phyloP scores from a whole-genome alignment of 2,329 filamentous ascomycete species.

The Penicillium freii region DNA sequence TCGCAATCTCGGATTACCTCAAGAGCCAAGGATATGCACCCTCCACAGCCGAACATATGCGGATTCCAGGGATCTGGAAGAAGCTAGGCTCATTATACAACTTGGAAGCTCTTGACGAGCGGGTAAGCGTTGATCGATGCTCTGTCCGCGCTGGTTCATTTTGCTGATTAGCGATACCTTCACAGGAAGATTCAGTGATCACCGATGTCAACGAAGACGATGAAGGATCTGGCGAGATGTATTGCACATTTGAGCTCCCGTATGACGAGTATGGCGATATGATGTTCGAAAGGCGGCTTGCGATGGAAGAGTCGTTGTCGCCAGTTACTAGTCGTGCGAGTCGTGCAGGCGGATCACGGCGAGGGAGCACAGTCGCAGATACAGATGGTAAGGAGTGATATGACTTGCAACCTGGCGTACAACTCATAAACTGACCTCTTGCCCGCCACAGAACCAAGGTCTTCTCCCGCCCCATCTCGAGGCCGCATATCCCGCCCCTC shows the following conservation, averaged over 20 bases:
- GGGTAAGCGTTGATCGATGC: slow-evolving; percentile 54
- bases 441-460: slow-evolving; percentile 39
- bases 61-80: slow-evolving; percentile 86
- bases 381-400: slow-evolving; percentile 44
- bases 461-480: slow-evolving; percentile 44
- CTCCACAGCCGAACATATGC: slow-evolving; percentile 68
- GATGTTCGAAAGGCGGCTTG: slow-evolving; percentile 50
- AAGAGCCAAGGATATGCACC: slow-evolving; percentile 75
- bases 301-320: slow-evolving; percentile 44
- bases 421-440: slow-evolving; percentile 1
- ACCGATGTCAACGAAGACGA: slow-evolving; percentile 58
- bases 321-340: slow-evolving; percentile 34
- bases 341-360: slow-evolving; percentile 35
- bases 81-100: slow-evolving; percentile 84
- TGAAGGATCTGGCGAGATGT: slow-evolving; percentile 52
- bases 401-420: background rate
- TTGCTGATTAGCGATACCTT: slow-evolving; percentile 22
- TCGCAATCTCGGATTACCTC: slow-evolving; percentile 77
- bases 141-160: background rate
- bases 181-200: slow-evolving; percentile 54
- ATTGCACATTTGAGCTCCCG: slow-evolving; percentile 66
- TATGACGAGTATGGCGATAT: slow-evolving; percentile 47
- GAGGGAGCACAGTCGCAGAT: slow-evolving; percentile 48
- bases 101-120: slow-evolving; percentile 79
- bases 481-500: slow-evolving; percentile 37